Evolutionary conservation across 257 asterid genomes (phyloP), one percentile per base, ranked within the genome.

Genomic region (Lycium ferocissimum): DNA sequence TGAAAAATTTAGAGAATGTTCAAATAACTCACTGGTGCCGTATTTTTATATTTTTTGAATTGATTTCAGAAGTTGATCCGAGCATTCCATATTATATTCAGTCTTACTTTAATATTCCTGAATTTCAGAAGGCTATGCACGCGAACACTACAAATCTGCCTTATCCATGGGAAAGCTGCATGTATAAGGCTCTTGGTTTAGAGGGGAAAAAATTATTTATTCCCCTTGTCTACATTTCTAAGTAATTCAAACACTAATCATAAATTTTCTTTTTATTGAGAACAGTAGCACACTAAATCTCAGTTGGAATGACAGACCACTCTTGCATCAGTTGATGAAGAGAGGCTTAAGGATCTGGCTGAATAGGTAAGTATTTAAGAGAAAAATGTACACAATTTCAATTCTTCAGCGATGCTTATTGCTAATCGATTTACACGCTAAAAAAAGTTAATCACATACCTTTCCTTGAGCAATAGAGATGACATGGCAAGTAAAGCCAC

Each of bases 311-410:
- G 89, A 89, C 1, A 37, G 47, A 22, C 83, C 86, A 33, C 70
- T 72, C 14, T 79, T 89, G 53, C 79, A 72, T 70, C 66, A 87
- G 59, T 51, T 89, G 81, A 87, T 87, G 83, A 81, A 86, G 53
- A 85, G 62, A 70, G 90, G 81, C 14, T 81, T 89, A n/a, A 61
- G 83, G 13, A 40, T 89, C 6, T 88, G 88, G 90, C 5, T 88
- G 0, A 80, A 54, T 51, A 86, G 87, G 90, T 88, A 85, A 65
- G 45, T 84, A 0, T 49, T 66, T 18, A 12, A 7, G 26, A 38
- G 12, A 13, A 37, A 11, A 47, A 51, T 53, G 7, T 45, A 37
- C 10, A 40, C 45, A 40, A 40, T 40, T 40, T 40, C 45, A 40
- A 40, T 2, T 40, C 45, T 40, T 40, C 45, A n/a, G n/a, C n/a